Percentiles rank a stretch among this genome's conserved stretches.
Conservation (phyloP, 345 rosid species). For the Murraya koenigii region DNA sequence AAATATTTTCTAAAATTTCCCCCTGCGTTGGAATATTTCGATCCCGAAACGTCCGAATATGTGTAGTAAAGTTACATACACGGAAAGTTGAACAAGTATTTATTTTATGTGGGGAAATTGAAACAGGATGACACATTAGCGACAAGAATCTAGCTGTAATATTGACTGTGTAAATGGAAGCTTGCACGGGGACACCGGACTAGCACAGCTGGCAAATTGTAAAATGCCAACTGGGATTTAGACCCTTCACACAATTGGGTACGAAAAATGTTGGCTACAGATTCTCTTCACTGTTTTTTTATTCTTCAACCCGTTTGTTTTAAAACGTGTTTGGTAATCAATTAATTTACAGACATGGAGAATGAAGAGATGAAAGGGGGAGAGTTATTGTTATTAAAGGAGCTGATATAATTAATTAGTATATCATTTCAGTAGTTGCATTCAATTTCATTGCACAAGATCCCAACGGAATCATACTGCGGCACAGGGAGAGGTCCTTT, state of each 20-base stretch:
- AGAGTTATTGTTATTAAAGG: constrained; percentile 9
- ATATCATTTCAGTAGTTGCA: constrained; percentile 90
- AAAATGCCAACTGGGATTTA: constrained; percentile 21
- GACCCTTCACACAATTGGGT: not conserved
- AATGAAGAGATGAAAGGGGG: not conserved
- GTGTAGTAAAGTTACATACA: not conserved
- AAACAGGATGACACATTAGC: not conserved
- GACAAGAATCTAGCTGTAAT: constrained; percentile 11
- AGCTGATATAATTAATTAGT: constrained; percentile 22
- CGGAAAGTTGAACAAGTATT: not conserved
- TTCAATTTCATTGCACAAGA: constrained; percentile 97
- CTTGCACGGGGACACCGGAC: not conserved
- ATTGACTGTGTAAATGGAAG: not conserved
- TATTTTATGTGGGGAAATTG: not conserved
- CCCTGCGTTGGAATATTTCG: too few species aligned
- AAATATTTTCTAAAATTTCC: too few species aligned
- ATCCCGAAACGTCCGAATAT: not conserved
- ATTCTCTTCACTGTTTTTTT: not conserved
- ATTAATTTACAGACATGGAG: not conserved
- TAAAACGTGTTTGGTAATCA: too few species aligned
- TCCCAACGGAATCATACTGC: constrained; percentile 95
- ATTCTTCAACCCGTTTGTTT: not conserved
- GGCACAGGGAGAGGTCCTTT: constrained; percentile 94
- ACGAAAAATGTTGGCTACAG: not conserved
- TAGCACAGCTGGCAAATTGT: constrained; percentile 17